A percentile compares a stretch with the other conserved stretches of the same genome.
phyloP scores from a whole-genome alignment of 148 eudicot species.

The Fagopyrum esculentum region DNA sequence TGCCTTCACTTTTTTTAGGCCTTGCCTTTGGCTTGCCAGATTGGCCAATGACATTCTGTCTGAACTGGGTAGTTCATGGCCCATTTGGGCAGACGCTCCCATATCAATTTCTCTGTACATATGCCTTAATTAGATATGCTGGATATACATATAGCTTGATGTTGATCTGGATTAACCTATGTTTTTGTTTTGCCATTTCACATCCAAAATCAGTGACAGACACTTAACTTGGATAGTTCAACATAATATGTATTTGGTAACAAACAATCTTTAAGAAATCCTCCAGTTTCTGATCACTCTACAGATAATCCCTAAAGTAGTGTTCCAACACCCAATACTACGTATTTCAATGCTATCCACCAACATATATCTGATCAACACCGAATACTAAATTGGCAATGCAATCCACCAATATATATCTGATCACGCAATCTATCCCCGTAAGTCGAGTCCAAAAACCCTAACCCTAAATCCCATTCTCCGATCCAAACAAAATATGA shows the following conservation, averaged over 20 bases:
- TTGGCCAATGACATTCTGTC: too few species aligned
- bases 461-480: conserved; percentile 1
- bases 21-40: too few species aligned
- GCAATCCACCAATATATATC: not conserved
- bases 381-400: not conserved
- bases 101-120: not conserved
- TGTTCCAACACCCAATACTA: not conserved
- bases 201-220: not conserved
- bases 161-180: not conserved
- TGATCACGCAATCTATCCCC: not conserved
- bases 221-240: not conserved
- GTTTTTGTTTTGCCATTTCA: not conserved
- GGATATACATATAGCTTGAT: not conserved
- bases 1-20: too few species aligned
- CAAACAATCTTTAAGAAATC: not conserved
- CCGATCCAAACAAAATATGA: not conserved
- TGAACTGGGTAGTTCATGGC: too few species aligned
- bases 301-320: not conserved
- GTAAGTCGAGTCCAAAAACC: not conserved
- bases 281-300: not conserved
- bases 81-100: too few species aligned
- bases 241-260: not conserved
- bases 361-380: not conserved
- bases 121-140: not conserved
- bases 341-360: not conserved